Percentiles rank a stretch among this genome's conserved stretches.
Conservation (phyloP, 2,329 filamentous ascomycete genomes). For the Nigrospora osmanthi region DNA sequence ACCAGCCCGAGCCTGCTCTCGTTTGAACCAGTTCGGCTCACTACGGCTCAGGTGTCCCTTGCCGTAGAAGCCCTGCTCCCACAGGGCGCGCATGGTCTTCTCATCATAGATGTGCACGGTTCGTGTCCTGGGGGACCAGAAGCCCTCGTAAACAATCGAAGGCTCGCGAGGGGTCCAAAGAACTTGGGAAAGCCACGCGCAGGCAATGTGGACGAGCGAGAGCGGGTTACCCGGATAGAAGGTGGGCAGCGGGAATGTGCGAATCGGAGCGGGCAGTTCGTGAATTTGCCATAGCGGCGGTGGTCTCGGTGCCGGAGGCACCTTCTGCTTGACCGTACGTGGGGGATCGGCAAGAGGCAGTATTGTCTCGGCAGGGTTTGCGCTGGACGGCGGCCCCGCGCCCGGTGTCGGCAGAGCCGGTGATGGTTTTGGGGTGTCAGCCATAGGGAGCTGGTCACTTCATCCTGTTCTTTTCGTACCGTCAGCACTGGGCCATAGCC, state of each 20-base stretch:
- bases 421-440: slow-evolving; percentile 13
- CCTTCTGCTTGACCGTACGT: neutral
- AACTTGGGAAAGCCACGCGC: slow-evolving; percentile 68
- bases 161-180: slow-evolving; percentile 60
- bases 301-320: neutral
- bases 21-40: slow-evolving; percentile 86
- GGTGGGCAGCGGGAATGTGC: slow-evolving; percentile 74
- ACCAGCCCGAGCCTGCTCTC: slow-evolving; percentile 68
- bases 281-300: slow-evolving; percentile 65
- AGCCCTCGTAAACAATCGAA: slow-evolving; percentile 57
- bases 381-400: slow-evolving; percentile 5
- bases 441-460: slow-evolving; percentile 21
- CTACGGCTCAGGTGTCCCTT: slow-evolving; percentile 90
- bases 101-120: slow-evolving; percentile 80
- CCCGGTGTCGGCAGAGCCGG: slow-evolving; percentile 5
- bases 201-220: slow-evolving; percentile 73
- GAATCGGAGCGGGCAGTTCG: slow-evolving; percentile 69
- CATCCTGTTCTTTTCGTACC: slow-evolving; percentile 35
- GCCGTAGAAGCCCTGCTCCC: slow-evolving; percentile 97
- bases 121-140: slow-evolving; percentile 74
- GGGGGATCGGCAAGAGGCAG: neutral
- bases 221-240: slow-evolving; percentile 91
- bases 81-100: slow-evolving; percentile 69
- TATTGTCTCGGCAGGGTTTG: neutral
- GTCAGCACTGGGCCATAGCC: neutral